phyloP scores from a whole-genome alignment of 2,329 filamentous ascomycete species.

The Fusarium miscanthi region DNA sequence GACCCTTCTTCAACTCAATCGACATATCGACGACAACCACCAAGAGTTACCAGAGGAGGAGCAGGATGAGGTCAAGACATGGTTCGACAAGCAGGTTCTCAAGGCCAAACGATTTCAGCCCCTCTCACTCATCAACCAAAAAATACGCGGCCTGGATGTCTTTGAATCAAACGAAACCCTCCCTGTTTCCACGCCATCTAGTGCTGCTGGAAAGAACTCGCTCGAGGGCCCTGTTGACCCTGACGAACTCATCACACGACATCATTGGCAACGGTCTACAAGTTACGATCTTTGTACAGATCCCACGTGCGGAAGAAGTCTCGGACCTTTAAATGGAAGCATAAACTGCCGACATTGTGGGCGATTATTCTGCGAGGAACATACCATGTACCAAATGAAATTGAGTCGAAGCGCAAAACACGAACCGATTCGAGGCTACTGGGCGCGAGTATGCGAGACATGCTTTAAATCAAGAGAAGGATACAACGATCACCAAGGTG shows the following conservation, averaged over 20 bases:
- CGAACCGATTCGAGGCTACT: slow-evolving; percentile 89
- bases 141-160: slow-evolving; percentile 89
- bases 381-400: slow-evolving; percentile 99
- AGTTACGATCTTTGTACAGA: slow-evolving; percentile 86
- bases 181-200: slow-evolving; percentile 47
- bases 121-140: slow-evolving; percentile 90
- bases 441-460: slow-evolving; percentile 98
- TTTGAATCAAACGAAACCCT: slow-evolving; percentile 89
- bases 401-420: slow-evolving; percentile 88
- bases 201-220: slow-evolving; percentile 52
- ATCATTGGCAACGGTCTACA: slow-evolving; percentile 87
- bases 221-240: slow-evolving; percentile 71
- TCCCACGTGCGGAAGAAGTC: slow-evolving; percentile 81
- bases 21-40: slow-evolving; percentile 85
- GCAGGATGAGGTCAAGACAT: slow-evolving; percentile 95
- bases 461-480: slow-evolving; percentile 97
- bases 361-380: slow-evolving; percentile 92
- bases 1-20: slow-evolving; percentile 91
- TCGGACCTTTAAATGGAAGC: slow-evolving; percentile 83
- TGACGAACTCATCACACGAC: slow-evolving; percentile 87
- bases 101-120: slow-evolving; percentile 96
- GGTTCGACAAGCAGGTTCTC: slow-evolving; percentile 94
- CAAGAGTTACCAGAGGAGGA: slow-evolving; percentile 88
- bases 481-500: slow-evolving; percentile 88
- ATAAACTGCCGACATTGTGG: slow-evolving; percentile 96